Evolutionary conservation across 2,329 filamentous ascomycete genomes (phyloP), one percentile per base, ranked within the genome.

Genomic region (Exophiala viscosa): DNA sequence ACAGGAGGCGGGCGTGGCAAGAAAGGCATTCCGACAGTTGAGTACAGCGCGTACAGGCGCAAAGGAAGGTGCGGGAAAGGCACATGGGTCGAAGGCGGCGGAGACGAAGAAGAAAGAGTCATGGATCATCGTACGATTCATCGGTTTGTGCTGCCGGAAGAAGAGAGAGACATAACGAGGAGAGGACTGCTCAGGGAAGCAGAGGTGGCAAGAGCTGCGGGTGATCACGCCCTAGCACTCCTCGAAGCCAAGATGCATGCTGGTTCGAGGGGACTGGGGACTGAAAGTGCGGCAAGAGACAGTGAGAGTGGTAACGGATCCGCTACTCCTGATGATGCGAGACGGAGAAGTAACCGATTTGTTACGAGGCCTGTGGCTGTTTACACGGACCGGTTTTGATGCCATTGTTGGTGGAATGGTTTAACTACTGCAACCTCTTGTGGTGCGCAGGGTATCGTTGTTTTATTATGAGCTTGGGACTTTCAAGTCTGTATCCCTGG

Each of bases 41-140:
- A 60, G 31, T 61, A 58, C 50, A 60, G 56, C 32, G 60, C 60
- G 15, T 63, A 63, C 48, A 49, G 60, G 18, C 52, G 60, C 13
- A 54, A 61, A 42, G 61, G 61, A 11, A 50, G 53, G 31, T 58
- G 51, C 31, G 61, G 61, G 7, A 63, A 63, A 23, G 61, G 61
- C 1, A 59, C 54, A 2, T 64, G 65, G 66, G 31, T 50, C 39
- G 17, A 62, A 58, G 52, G 62, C 18, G 48, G 55, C 20, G 88
- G 88, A 0, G 82, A 83, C 13, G 70, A 80, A 15, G 93, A 97
- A 66, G 76, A 83, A 61, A 69, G 83, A 5, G 75, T 95, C 1
- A 77, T 93, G 54, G 92, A 97, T 66, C 91, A 96, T 66, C 79
- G 92, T n/a, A 85, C 80, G 0, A 80, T 97, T 3, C 88, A 96